Base-by-base conservation (phyloP, 2,329 filamentous ascomycete genomes). In the Penicillium sp. region DNA sequence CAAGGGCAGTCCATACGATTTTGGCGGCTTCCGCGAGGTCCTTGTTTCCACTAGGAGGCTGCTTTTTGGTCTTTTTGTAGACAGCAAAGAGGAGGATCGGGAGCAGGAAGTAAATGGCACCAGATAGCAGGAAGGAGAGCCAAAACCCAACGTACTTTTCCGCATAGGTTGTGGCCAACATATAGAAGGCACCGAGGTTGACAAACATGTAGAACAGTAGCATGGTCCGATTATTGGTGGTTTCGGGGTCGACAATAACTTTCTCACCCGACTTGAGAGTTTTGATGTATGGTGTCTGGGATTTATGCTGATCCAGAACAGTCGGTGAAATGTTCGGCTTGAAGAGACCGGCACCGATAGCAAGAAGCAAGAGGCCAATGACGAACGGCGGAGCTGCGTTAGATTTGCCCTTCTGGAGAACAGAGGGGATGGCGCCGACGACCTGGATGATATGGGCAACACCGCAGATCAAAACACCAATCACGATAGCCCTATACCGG, bases 181-280 rank as follows among this genome's bases (percentile, higher is more conserved):
- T 65, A 66, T 19, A 71, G 55, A 75, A 71, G 13, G 70, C 71
- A 27, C 73, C 73, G 1, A 75, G 56, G 21, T 71, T 71, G 16
- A 70, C 58, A 15, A 70, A 63, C 0, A 65, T 63, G 43, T 76
- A 76, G 58, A 76, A 76, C 19, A 72, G 61, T 0, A 76, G 60
- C 68, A 71, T 69, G 9, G 70, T 68, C 4, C 73, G 66, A 27
- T 70, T 73, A 2, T 77, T 68, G 0, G 78, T 81, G 2, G 72
- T 69, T 59, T 79, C 78, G 0, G 78, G 79, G 50, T 81, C 79
- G 16, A 81, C 75, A 31, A 81, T 75, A 31, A 79, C 76, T 55
- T 72, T 73, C 60, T 80, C 78, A 1, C 78, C 78, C 16, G 11
- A 73, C 53, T 75, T 71, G 7, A 81, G 70, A 1, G 72, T 72